Evolutionary conservation across 2,329 filamentous ascomycete genomes (phyloP), one percentile per base, ranked within the genome.

Genomic region (Pestalotiopsis sp.): DNA sequence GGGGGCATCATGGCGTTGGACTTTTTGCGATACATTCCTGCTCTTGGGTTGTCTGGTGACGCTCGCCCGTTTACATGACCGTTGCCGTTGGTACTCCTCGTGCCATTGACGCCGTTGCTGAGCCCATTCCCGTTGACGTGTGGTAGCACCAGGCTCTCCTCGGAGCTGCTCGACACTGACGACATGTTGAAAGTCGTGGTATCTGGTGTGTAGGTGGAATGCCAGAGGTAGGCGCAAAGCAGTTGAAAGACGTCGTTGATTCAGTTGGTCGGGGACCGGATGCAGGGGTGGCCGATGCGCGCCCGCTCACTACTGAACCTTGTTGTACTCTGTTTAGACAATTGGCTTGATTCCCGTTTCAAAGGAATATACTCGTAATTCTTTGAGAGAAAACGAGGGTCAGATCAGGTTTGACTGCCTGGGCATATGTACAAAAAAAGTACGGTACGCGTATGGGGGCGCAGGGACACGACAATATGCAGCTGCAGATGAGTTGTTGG

Each of bases 1-100:
- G 95, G 85, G 58, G 95, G 95, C 82, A 96, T 89, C 89, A 91
- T 89, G 3, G 89, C 89, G 68, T 82, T 88, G 12, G 89, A 91
- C 70, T 84, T 81, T 74, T 88, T 91, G 78, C 89, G 87, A 63
- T 82, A 79, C 75, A 83, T 77, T 73, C 75, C 85, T 70, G 79
- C 76, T 65, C 80, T 79, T 68, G 80, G 71, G 36, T 66, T 71
- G 31, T 73, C 72, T 74, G 65, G 75, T 69, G 70, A 80, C 68
- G 69, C 77, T 74, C 68, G 72, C 5, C 72, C 75, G 66, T 68
- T 67, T 45, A 64, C 70, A 60, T 79, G 80, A 61, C 70, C 69
- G 66, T 73, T 68, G 57, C 72, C 76, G 67, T 75, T 74, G 20
- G 72, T 38, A 17, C 71, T 36, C 31, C 31, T 36, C 31, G 31